A percentile compares a stretch with the other conserved stretches of the same genome.
phyloP scores from a whole-genome alignment of 768 basidiomycete species.

The Leccinum aurantiacum region DNA sequence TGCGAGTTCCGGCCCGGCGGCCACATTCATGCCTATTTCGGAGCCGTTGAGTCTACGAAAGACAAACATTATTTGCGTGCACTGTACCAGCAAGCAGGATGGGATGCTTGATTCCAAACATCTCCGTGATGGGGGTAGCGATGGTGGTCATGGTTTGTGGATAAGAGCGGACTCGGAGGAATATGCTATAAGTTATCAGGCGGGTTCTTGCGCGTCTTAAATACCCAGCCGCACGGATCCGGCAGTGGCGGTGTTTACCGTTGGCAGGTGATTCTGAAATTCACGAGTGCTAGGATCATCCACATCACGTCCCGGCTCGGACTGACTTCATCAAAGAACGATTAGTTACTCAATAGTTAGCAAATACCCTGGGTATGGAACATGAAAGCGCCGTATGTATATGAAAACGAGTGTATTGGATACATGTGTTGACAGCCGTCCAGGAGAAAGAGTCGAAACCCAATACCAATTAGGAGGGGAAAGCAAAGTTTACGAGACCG shows the following conservation, averaged over 20 bases:
- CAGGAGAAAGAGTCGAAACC: conserved; percentile 14
- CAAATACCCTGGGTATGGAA: conserved; percentile 29
- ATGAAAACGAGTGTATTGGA: conserved; percentile 30
- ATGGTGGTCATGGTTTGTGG: conserved; percentile 49
- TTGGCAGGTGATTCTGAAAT: conserved; percentile 2
- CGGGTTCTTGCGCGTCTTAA: not conserved
- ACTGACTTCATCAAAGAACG: not conserved
- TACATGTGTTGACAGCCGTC: conserved; percentile 34
- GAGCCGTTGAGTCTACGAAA: conserved; percentile 27
- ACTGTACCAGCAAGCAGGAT: conserved; percentile 73
- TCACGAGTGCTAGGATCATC: not conserved
- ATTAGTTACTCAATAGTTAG: conserved; percentile 16
- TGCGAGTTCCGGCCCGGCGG: conserved; percentile 78
- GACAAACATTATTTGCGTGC: conserved; percentile 29
- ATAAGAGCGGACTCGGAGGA: not conserved
- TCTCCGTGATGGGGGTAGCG: conserved; percentile 81
- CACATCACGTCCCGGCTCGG: not conserved
- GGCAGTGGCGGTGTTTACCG: not conserved
- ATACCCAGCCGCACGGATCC: not conserved
- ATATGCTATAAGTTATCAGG: not conserved
- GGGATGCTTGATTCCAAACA: conserved; percentile 88
- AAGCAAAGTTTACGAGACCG: conserved; percentile 13
- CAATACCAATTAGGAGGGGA: not conserved
- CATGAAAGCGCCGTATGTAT: conserved; percentile 24
- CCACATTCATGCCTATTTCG: conserved; percentile 59